A percentile compares a stretch with the other conserved stretches of the same genome.
Evolutionary conservation across 1,284 basidiomycete species (phyloP).

Genomic region (Amylostereum areolatum): DNA sequence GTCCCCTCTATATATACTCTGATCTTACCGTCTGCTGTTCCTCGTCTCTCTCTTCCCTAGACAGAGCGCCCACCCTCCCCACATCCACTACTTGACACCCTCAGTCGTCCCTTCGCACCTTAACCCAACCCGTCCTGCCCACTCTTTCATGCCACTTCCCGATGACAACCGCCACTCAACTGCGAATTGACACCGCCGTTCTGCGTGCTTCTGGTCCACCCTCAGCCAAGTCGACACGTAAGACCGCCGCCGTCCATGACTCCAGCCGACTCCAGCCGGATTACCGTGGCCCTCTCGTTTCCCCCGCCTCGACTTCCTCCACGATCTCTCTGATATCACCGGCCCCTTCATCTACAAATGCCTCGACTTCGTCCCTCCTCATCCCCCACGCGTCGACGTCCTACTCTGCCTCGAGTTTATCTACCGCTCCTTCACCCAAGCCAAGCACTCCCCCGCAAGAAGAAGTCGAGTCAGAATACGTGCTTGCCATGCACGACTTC

Average conservation of each 20-base stretch:
- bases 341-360: constrained; percentile 45
- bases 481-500: constrained; percentile 87
- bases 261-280: too few species aligned
- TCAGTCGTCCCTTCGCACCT: too few species aligned
- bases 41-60: too few species aligned
- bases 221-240: not conserved
- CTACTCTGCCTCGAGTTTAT: constrained; percentile 20
- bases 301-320: constrained; percentile 50
- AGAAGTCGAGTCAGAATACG: constrained; percentile 50
- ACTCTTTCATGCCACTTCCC: not conserved
- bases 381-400: constrained; percentile 23
- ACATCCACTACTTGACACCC: too few species aligned
- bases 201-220: not conserved
- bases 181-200: not conserved
- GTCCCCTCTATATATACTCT: too few species aligned
- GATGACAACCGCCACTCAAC: not conserved
- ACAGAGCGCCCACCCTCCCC: too few species aligned
- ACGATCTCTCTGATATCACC: constrained; percentile 51
- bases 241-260: too few species aligned
- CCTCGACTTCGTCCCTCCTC: constrained; percentile 45
- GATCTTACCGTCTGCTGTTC: too few species aligned
- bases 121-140: not conserved
- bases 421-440: constrained; percentile 14
- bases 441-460: constrained; percentile 28
- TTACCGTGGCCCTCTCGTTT: constrained; percentile 14